Evolutionary conservation across 306 rosid genomes (phyloP).

Genomic region (Erythrophleum fordii): DNA sequence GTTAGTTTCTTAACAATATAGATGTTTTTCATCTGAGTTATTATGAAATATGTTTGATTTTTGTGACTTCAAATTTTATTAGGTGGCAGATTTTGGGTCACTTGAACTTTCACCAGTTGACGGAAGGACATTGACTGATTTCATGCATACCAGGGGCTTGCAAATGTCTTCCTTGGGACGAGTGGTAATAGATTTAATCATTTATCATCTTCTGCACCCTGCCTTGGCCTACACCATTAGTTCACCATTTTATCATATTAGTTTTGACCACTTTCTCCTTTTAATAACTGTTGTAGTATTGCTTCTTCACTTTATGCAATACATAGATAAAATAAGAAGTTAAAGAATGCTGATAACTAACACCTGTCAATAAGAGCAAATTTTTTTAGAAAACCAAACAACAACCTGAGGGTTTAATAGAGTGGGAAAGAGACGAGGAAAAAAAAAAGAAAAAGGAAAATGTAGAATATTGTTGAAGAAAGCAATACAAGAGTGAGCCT

Average conservation of each 20-base stretch:
- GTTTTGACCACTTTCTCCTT: conserved; percentile 24
- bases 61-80: conserved; percentile 41
- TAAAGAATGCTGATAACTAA: conserved; percentile 3
- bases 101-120: conserved; percentile 99
- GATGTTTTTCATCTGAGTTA: conserved; percentile 14
- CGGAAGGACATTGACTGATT: conserved; percentile 97
- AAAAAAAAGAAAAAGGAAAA: background rate
- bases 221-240: conserved; percentile 2
- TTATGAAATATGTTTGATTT: conserved; percentile 39
- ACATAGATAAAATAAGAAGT: background rate
- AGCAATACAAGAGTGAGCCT: background rate
- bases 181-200: conserved; percentile 62
- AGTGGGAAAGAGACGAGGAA: background rate
- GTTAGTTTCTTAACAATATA: conserved; percentile 56
- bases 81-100: conserved; percentile 99
- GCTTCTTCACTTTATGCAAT: conserved; percentile 20
- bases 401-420: background rate
- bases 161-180: conserved; percentile 88
- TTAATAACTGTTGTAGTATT: background rate
- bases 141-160: conserved; percentile 98
- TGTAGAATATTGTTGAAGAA: conserved; percentile 1
- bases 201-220: conserved; percentile 6
- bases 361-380: background rate
- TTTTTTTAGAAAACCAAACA: background rate
- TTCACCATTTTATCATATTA: conserved; percentile 15